Base-by-base conservation (phyloP, 352 stramenopile species). In the Pythium phragmitis region DNA sequence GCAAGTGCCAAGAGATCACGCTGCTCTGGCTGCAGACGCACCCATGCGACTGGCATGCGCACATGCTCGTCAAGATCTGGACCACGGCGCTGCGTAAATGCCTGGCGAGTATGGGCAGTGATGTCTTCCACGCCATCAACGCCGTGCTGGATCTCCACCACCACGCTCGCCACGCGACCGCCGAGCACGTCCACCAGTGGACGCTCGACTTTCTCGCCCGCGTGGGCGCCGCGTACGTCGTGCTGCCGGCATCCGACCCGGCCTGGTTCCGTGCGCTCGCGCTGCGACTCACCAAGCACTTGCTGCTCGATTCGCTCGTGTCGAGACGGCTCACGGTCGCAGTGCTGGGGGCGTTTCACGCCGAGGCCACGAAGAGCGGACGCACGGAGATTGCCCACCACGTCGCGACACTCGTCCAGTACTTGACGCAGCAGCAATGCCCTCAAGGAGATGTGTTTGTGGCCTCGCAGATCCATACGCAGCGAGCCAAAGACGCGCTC, bases 1-100 rank as follows among this genome's bases (percentile, higher is more conserved):
- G 66, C 28, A 78, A 77, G 12, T 80, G 74, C 34, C 64, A 88
- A 23, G 57, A 56, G 0, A 71, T 92, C 8, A 77, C 82, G 21
- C 68, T 88, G 17, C 59, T 72, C 19, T 94, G 85, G 85, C 86
- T 87, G 63, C 63, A 75, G 55, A 62, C 58, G 17, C 67, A 74
- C 7, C 79, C 85, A 14, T 88, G 82, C 52, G 78, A 81, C 30
- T 94, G 85, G 85, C 82, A 94, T 53, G 82, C 77, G 21, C 69
- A 63, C 33, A 73, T 84, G 63, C 61, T 90, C 16, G 72, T 75
- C 33, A 69, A 72, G 26, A 76, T 89, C 54, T 94, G 85, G 85
- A 74, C 80, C 23, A 85, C 69, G 26, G 77, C 71, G 9, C 62
- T 89, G 16, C 73, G 71, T 51, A 82, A 86, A 55, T 74, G 70